Conservation (phyloP, 306 rosid species). For the Purshia tridentata region DNA sequence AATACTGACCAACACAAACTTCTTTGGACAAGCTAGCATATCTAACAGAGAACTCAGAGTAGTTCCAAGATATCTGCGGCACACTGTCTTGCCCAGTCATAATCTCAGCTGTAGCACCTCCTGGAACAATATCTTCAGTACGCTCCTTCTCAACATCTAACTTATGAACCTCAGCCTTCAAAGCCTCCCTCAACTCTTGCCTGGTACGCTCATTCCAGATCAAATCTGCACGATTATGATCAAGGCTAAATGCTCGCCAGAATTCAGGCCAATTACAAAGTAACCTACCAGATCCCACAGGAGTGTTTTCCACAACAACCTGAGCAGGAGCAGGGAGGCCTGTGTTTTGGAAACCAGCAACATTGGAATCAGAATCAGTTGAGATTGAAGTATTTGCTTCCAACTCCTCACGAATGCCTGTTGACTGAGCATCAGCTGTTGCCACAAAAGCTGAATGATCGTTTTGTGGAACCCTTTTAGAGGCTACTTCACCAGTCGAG, state of each 20-base stretch:
- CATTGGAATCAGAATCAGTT: conserved; percentile 53
- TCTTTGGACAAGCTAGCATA: conserved; percentile 97
- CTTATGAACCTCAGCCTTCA: conserved; percentile 97
- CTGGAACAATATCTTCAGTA: conserved; percentile 94
- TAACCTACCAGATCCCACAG: conserved; percentile 96
- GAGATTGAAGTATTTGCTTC: conserved; percentile 47
- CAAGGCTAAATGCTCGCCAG: conserved; percentile 97
- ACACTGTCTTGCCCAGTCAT: conserved; percentile 62
- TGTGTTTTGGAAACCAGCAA: conserved; percentile 48
- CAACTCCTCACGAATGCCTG: conserved; percentile 42
- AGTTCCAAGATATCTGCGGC: conserved; percentile 96
- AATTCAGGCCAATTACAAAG: conserved; percentile 97
- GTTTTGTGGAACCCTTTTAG: conserved; percentile 44
- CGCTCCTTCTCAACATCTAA: conserved; percentile 98
- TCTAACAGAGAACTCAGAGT: conserved; percentile 83
- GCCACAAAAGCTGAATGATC: conserved; percentile 43
- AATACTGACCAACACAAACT: conserved; percentile 99
- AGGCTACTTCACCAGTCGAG: conserved; percentile 39
- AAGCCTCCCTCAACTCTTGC: conserved; percentile 92
- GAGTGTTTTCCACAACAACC: conserved; percentile 95
- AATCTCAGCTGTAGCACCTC: conserved; percentile 56
- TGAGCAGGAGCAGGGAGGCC: conserved; percentile 99
- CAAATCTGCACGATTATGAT: conserved; percentile 99
- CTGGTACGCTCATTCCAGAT: conserved; percentile 99
- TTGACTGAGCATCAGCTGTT: conserved; percentile 45